These are phyloP conservation scores for Wickerhamiella spandovensis DNA, from an alignment of 805 yeast species.

Conservation along the genomic window DNA sequence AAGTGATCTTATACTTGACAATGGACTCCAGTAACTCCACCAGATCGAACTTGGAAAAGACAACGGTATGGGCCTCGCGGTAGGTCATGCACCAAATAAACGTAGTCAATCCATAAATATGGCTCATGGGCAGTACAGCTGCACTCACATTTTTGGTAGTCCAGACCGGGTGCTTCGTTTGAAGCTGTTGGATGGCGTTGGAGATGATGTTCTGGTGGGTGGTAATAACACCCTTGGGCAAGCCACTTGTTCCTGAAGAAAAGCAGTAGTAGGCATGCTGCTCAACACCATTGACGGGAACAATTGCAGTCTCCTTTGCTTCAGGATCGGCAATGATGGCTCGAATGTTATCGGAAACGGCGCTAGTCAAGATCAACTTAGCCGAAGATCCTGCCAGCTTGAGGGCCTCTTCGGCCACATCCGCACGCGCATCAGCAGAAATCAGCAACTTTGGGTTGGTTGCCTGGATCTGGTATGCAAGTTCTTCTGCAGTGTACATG, in stretches of 20 bases:
- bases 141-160: conserved; percentile 22
- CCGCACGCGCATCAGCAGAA: conserved; percentile 8
- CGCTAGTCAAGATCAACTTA: conserved; percentile 3
- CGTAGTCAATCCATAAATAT: conserved; percentile 22
- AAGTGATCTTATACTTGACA: conserved; percentile 24
- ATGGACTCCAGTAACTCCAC: conserved; percentile 20
- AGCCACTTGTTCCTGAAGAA: conserved; percentile 35
- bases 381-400: conserved; percentile 6
- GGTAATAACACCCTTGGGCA: conserved; percentile 65
- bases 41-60: conserved; percentile 25
- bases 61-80: conserved; percentile 15
- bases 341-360: conserved; percentile 2
- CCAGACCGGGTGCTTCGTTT: conserved; percentile 5
- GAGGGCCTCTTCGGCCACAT: conserved; percentile 6
- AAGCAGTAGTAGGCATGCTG: conserved; percentile 22
- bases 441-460: conserved; percentile 15
- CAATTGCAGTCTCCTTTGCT: conserved; percentile 7
- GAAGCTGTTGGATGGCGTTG: conserved; percentile 21
- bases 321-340: neutral
- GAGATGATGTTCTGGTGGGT: conserved; percentile 41
- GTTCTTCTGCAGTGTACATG: conserved; percentile 23
- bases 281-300: conserved; percentile 8
- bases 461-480: conserved; percentile 20
- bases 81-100: conserved; percentile 19
- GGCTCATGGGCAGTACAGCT: conserved; percentile 25